Evolutionary conservation across 306 rosid genomes (phyloP), one percentile per base, ranked within the genome.

Genomic region (Citrullus amarus): DNA sequence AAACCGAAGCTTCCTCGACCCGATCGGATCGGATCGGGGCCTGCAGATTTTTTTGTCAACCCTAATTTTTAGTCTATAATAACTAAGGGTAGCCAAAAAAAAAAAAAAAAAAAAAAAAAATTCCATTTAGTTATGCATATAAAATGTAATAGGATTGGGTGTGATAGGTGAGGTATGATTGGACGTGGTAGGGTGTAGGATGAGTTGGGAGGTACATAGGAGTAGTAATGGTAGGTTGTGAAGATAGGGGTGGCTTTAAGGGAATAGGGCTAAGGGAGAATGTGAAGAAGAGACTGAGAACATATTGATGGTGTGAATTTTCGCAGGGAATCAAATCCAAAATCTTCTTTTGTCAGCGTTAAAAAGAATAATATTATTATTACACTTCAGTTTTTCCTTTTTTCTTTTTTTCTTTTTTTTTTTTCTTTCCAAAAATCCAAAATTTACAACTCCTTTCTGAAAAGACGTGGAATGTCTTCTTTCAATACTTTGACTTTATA

Each of bases 241-340:
- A 66, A 38, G 0, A 15, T 38, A 36, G 53, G 56, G 36, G 8
- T 10, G 25, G 76, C 39, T 36, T 22, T 41, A 44, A 22, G 75
- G 75, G 54, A 7, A 2, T 48, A 2, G 75, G 28, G 4, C 53
- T 67, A 7, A 43, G 39, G 46, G 14, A 18, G 73, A 66, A 66
- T 66, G 73, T 44, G 55, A 69, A 44, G 34, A 18, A 39, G 36
- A 43, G 22, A 32, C 65, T 58, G 65, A 25, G 71, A 63, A 36
- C 9, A 43, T 69, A 67, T 36, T 12, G 75, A 69, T 44, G 56
- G 74, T 67, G 53, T 67, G 74, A 67, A 36, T 36, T 34, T 18
- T 69, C 56, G n/a, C 36, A 69, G 73, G 73, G 73, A 66, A 66
- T 66, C 73, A 66, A 66, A 38, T 69, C 75, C 36, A 22, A 69